These are phyloP conservation scores for Arctium minus DNA, from an alignment of 129 eudicot genomes.

Conservation along the genomic window DNA sequence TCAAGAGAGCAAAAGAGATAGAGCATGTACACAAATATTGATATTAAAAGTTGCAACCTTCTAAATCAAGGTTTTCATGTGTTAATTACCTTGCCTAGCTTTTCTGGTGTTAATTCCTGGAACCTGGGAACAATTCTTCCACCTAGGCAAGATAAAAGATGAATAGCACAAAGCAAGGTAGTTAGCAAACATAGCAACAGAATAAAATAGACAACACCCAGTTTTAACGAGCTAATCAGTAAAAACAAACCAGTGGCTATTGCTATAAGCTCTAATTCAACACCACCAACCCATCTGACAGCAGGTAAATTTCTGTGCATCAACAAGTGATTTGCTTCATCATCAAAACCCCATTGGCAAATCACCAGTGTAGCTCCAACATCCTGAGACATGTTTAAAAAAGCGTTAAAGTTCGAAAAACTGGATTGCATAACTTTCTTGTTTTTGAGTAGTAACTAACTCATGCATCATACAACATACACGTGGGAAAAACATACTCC, in stretches of 20 bases:
- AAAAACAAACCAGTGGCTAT: constrained; percentile 57
- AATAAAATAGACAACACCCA: not conserved
- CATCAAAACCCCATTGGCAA: constrained; percentile 99
- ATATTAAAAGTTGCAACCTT: too few species aligned
- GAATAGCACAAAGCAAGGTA: not conserved
- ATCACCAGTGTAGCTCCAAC: constrained; percentile 98
- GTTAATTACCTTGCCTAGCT: constrained; percentile 59
- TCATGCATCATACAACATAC: not conserved
- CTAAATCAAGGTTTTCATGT: not conserved
- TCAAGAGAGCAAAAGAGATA: too few species aligned
- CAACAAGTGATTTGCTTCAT: constrained; percentile 94
- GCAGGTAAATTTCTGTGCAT: constrained; percentile 97
- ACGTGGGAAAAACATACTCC: not conserved
- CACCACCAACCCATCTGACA: constrained; percentile 96
- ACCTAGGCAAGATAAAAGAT: constrained; percentile 34
- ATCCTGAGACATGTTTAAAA: constrained; percentile 49
- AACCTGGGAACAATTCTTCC: constrained; percentile 92
- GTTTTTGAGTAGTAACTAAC: not conserved
- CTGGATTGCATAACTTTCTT: not conserved
- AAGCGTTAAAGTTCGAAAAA: not conserved
- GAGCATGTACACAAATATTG: not conserved
- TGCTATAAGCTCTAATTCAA: constrained; percentile 83
- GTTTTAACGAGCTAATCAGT: not conserved
- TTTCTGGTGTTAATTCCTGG: constrained; percentile 81
- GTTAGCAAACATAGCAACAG: not conserved